Evolutionary conservation across 768 basidiomycete species (phyloP), one percentile per base, ranked within the genome.

Genomic region (Phanerodontia chrysosporium): DNA sequence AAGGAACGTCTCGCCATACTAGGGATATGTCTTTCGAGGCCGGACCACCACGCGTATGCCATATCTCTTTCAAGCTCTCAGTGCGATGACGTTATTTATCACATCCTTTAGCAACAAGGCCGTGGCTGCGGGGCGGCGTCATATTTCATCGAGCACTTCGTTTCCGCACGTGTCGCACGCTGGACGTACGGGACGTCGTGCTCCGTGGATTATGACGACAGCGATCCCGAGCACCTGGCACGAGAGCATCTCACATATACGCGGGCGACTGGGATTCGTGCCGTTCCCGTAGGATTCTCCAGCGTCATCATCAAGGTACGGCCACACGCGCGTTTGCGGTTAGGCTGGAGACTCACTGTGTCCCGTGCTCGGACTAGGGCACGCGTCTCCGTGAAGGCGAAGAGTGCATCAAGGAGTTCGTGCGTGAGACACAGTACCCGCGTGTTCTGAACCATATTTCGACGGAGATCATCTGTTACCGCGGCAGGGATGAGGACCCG

Each of bases 81-180:
- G 21, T 44, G 18, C 16, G 25, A 1, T 55, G 24, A 55, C 29
- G 18, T n/a, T 30, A 18, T n/a, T n/a, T n/a, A n/a, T n/a, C 9
- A 53, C 32, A 10, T 51, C 8, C 39, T 44, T 21, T 53, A 79
- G 78, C 28, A 74, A 73, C 62, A 82, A 76, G 67, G 83, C 81
- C 0, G 83, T 84, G 9, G 80, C 83, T 1, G 80, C 83, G 49
- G 83, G 1, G 79, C 75, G 5, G 65, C 76, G 27, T 75, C 72
- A 2, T 78, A 66, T 55, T 74, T 69, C 25, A 54, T 84, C 18
- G 79, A 84, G 58, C 77, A 78, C 60, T 75, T 77, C 14, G 82
- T 84, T 5, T 72, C 75, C 6, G 73, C 73, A 4, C 76, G 83
- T 29, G 74, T 83, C 4, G 72, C 81, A 3, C 78, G 74, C 60